A percentile compares a stretch with the other conserved stretches of the same genome.
Conservation (phyloP, 257 asterid genomes). For the Mentha longifolia region DNA sequence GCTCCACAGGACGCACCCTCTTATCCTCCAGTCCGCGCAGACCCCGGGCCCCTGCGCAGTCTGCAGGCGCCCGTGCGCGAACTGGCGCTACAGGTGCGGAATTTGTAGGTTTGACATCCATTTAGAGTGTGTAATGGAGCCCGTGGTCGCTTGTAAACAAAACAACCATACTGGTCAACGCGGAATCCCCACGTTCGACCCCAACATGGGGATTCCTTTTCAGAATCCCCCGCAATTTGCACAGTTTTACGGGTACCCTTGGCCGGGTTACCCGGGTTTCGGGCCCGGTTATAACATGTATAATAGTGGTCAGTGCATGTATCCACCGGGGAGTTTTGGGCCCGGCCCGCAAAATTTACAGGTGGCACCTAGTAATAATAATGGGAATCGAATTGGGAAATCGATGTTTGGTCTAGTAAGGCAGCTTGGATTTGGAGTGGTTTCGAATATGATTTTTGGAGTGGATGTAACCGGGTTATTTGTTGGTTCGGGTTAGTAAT, state of each 20-base stretch:
- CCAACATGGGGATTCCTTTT: constrained; percentile 28
- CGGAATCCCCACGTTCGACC: constrained; percentile 34
- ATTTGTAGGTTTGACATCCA: constrained; percentile 45
- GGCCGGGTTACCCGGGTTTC: constrained; percentile 20
- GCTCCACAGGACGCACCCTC: constrained; percentile 45
- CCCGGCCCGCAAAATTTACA: constrained; percentile 28
- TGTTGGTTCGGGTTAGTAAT: not conserved
- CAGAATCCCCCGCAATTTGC: constrained; percentile 36
- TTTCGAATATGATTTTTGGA: constrained; percentile 50
- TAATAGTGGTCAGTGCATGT: constrained; percentile 26
- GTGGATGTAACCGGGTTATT: constrained; percentile 36
- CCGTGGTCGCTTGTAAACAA: constrained; percentile 26
- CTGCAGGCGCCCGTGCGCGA: constrained; percentile 32
- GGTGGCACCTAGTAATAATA: constrained; percentile 1
- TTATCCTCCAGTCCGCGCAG: constrained; percentile 28
- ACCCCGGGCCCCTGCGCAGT: constrained; percentile 29
- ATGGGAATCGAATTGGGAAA: constrained; percentile 27
- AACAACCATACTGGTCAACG: constrained; percentile 14
- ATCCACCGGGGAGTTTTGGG: constrained; percentile 32
- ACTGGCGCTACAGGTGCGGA: constrained; percentile 51
- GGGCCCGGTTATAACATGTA: constrained; percentile 24
- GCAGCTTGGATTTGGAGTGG: constrained; percentile 46
- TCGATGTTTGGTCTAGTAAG: constrained; percentile 46
- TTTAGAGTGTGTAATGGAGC: constrained; percentile 44
- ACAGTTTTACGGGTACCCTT: constrained; percentile 31